A percentile compares a stretch with the other conserved stretches of the same genome.
phyloP scores from a whole-genome alignment of 164 flowering plant species.

The Taxillus chinensis region DNA sequence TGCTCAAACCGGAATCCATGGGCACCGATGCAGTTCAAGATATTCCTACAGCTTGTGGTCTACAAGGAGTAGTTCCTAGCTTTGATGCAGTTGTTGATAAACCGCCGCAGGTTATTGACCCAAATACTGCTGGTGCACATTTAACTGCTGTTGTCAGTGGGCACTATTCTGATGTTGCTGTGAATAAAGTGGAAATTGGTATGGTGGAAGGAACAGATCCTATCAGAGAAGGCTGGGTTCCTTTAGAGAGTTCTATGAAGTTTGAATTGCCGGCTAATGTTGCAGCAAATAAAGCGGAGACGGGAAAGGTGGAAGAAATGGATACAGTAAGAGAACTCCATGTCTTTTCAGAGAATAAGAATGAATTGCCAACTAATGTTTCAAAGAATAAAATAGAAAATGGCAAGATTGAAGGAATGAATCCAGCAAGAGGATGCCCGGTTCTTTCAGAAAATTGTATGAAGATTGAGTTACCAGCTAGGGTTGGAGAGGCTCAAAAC shows the following conservation, averaged over 20 bases:
- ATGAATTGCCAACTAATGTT: too few relatives aligned
- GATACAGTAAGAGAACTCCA: slow-evolving; percentile 7
- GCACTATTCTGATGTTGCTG: not conserved
- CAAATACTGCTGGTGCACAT: not conserved
- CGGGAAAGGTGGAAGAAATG: slow-evolving; percentile 5
- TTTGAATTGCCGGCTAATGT: slow-evolving; percentile 4
- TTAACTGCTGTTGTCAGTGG: slow-evolving; percentile 1
- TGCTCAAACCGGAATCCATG: slow-evolving; percentile 7
- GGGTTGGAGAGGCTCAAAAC: slow-evolving; percentile 8
- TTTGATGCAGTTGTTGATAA: slow-evolving; percentile 1
- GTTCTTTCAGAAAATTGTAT: not conserved
- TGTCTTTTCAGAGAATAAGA: slow-evolving; percentile 8
- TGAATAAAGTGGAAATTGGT: slow-evolving; percentile 1
- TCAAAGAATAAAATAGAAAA: too few relatives aligned
- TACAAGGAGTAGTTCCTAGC: not conserved
- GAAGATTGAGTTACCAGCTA: slow-evolving; percentile 8
- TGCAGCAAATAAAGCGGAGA: slow-evolving; percentile 2
- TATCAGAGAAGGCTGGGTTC: slow-evolving; percentile 6
- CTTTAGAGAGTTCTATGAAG: slow-evolving; percentile 8
- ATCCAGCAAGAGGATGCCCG: too few relatives aligned
- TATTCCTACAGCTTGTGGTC: not conserved
- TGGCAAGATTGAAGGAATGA: too few relatives aligned
- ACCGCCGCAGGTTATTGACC: not conserved
- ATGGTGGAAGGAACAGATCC: slow-evolving; percentile 10
- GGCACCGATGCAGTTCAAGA: not conserved